Conservation (phyloP, 345 rosid species). For the Hypericum perforatum region DNA sequence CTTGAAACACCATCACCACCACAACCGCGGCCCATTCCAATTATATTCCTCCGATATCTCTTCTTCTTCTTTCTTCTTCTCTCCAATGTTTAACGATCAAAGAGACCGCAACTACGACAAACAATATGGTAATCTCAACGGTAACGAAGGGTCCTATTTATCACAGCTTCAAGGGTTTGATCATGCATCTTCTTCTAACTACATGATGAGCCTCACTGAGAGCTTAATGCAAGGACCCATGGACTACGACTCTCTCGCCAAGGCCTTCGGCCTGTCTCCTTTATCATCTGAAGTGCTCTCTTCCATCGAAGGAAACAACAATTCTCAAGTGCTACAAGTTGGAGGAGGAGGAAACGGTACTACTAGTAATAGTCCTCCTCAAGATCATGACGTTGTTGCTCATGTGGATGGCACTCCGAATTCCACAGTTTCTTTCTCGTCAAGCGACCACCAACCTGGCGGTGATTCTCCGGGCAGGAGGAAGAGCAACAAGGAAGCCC, state of each 20-base stretch:
- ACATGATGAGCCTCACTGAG: conserved; percentile 44
- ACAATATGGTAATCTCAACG: conserved; percentile 16
- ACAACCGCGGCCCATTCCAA: conserved; percentile 10
- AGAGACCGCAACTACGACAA: conserved; percentile 42
- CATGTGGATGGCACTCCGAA: too few relatives aligned
- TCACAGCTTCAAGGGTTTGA: conserved; percentile 18
- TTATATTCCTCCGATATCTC: neutral
- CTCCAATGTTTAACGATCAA: conserved; percentile 62
- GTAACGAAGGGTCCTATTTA: conserved; percentile 20
- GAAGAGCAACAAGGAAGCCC: too few relatives aligned
- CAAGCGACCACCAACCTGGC: too few relatives aligned
- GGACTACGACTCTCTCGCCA: conserved; percentile 45
- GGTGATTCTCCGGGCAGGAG: too few relatives aligned
- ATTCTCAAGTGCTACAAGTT: too few relatives aligned
- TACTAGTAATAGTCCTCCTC: too few relatives aligned
- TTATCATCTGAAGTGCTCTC: too few relatives aligned
- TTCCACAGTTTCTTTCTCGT: too few relatives aligned
- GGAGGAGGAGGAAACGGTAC: too few relatives aligned
- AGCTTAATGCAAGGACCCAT: conserved; percentile 39
- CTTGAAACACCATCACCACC: conserved; percentile 4
- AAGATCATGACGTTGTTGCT: too few relatives aligned
- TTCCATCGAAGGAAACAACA: too few relatives aligned
- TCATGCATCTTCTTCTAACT: conserved; percentile 14
- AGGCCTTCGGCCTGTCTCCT: conserved; percentile 35
- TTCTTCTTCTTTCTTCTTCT: conserved; percentile 18